phyloP scores from a whole-genome alignment of 768 basidiomycete species.

The Mycena leptocephala region DNA sequence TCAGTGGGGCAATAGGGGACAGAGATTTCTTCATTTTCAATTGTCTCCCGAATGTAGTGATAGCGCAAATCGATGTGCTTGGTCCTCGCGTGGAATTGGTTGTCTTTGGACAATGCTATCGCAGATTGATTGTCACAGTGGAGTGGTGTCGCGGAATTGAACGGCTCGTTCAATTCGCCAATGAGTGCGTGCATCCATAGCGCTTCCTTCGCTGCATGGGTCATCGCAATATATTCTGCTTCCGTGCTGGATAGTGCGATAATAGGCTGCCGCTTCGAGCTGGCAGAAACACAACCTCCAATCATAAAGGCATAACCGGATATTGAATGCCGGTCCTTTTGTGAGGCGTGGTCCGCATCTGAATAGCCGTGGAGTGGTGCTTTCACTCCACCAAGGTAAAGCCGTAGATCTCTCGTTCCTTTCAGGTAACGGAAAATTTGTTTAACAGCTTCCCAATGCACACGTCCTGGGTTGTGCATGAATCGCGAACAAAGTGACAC shows the following conservation, averaged over 20 bases:
- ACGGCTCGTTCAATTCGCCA: too few species aligned
- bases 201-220: neutral
- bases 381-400: neutral
- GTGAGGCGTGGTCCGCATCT: slow-evolving; percentile 32
- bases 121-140: too few species aligned
- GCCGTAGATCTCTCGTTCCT: slow-evolving; percentile 22
- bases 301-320: slow-evolving; percentile 43
- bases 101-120: too few species aligned
- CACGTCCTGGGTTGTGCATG: slow-evolving; percentile 25
- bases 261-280: neutral
- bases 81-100: too few species aligned
- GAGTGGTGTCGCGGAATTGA: too few species aligned
- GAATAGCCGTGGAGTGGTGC: slow-evolving; percentile 16
- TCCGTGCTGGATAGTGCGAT: neutral
- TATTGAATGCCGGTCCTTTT: slow-evolving; percentile 46
- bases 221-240: neutral
- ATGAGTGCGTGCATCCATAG: too few species aligned
- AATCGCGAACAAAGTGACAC: slow-evolving; percentile 32
- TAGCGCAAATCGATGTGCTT: too few species aligned
- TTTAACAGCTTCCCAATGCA: slow-evolving; percentile 35
- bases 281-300: neutral
- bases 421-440: slow-evolving; percentile 38
- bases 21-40: too few species aligned
- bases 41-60: too few species aligned
- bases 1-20: too few species aligned